Conservation (phyloP, 176 grass and related monocot species). For the Eragrostis nindensis region DNA sequence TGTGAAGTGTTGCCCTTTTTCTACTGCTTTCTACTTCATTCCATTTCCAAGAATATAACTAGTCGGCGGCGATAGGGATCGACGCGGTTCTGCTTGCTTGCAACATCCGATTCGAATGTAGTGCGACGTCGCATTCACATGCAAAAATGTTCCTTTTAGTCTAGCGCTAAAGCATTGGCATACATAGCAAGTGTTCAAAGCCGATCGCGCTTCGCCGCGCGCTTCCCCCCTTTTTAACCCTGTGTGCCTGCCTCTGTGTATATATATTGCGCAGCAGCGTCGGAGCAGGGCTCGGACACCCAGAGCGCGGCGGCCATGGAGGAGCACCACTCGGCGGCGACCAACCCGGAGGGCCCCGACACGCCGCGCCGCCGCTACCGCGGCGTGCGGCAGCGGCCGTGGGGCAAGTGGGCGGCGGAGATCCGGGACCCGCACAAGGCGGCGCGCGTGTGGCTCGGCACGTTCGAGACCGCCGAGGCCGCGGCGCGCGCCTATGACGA, state of each 20-base stretch:
- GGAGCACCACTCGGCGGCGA: constrained; percentile 45
- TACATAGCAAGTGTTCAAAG: constrained; percentile 28
- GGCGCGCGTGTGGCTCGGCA: constrained; percentile 97
- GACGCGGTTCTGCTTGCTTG: background rate
- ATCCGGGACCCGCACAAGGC: constrained; percentile 98
- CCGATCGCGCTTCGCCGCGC: background rate
- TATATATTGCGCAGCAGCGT: constrained; percentile 45
- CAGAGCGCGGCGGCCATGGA: constrained; percentile 53
- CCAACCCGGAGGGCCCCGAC: constrained; percentile 22
- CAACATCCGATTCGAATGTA: background rate
- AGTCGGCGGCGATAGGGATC: background rate
- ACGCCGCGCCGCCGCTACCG: constrained; percentile 62
- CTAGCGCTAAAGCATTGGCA: background rate
- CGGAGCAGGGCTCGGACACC: constrained; percentile 53
- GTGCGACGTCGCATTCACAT: constrained; percentile 36
- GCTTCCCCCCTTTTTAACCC: background rate
- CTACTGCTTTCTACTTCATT: constrained; percentile 25
- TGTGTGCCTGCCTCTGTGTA: constrained; percentile 1
- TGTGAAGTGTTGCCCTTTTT: background rate
- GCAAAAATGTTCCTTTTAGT: background rate
- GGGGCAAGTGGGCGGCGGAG: constrained; percentile 99
- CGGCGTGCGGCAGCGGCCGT: constrained; percentile 93
- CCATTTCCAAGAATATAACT: constrained; percentile 14
- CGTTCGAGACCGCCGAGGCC: constrained; percentile 95
- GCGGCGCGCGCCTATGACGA: constrained; percentile 95